Percentiles rank a stretch among this genome's conserved stretches.
Evolutionary conservation across 1,284 basidiomycete genomes (phyloP).

Genomic region (Sanghuangporus sanghuang): DNA sequence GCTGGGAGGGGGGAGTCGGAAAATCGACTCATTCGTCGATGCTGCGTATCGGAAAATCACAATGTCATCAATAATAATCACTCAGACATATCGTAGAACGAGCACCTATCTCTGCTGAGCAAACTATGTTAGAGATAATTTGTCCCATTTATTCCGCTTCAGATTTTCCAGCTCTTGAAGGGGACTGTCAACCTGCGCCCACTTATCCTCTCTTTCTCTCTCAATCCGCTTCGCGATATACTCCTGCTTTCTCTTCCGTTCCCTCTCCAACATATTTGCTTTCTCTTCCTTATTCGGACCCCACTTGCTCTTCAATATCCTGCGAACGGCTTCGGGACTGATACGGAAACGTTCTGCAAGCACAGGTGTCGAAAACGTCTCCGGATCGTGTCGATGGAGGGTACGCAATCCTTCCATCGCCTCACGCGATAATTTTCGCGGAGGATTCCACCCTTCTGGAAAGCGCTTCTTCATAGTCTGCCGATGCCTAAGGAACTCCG

Average conservation of each 20-base stretch:
- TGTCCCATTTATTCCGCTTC: conserved; percentile 1
- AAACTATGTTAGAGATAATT: conserved; percentile 3
- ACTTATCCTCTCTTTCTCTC: conserved; percentile 35
- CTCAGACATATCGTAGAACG: neutral
- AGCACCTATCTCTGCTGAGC: neutral
- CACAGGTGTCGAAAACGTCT: conserved; percentile 61
- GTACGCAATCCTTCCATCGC: conserved; percentile 84
- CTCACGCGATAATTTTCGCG: conserved; percentile 82
- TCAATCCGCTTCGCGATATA: conserved; percentile 32
- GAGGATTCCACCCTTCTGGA: conserved; percentile 81
- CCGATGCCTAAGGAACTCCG: conserved; percentile 50
- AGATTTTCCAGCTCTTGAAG: neutral
- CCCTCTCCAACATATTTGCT: conserved; percentile 48
- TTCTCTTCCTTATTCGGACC: conserved; percentile 56
- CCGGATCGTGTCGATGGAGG: conserved; percentile 67
- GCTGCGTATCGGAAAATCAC: neutral
- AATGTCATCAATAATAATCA: neutral
- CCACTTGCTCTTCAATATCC: conserved; percentile 84
- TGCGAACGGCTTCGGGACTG: conserved; percentile 80
- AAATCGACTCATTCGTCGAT: neutral
- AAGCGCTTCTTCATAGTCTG: conserved; percentile 54
- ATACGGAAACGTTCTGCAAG: conserved; percentile 80
- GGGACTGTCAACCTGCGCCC: conserved; percentile 2
- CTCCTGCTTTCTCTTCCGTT: conserved; percentile 45
- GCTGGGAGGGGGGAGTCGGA: neutral